Evolutionary conservation across 257 asterid genomes (phyloP).

Genomic region (Plantago ovata): DNA sequence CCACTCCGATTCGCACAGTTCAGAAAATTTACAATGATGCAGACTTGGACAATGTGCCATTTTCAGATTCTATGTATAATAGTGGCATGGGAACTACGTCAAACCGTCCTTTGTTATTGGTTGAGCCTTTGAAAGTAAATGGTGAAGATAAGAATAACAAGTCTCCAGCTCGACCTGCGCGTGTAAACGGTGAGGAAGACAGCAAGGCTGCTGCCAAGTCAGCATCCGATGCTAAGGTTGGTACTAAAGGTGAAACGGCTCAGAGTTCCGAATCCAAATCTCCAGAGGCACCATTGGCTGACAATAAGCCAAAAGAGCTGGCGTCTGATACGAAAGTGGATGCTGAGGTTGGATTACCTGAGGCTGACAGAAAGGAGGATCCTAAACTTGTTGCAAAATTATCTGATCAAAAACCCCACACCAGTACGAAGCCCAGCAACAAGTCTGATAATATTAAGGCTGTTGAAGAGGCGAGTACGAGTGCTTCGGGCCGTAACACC

Average conservation of each 20-base stretch:
- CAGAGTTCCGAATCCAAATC: slow-evolving; percentile 40
- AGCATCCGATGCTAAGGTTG: slow-evolving; percentile 41
- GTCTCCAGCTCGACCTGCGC: slow-evolving; percentile 45
- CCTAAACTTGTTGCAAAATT: slow-evolving; percentile 29
- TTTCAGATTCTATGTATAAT: slow-evolving; percentile 53
- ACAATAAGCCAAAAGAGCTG: slow-evolving; percentile 38
- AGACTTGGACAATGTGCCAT: slow-evolving; percentile 76
- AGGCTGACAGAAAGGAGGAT: slow-evolving; percentile 39
- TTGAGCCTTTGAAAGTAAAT: slow-evolving; percentile 78
- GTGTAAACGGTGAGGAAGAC: slow-evolving; percentile 53
- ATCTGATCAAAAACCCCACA: slow-evolving; percentile 38
- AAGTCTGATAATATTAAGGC: slow-evolving; percentile 31
- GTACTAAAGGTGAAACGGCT: slow-evolving; percentile 40
- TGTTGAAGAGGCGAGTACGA: slow-evolving; percentile 32
- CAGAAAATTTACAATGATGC: slow-evolving; percentile 78
- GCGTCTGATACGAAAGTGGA: slow-evolving; percentile 38
- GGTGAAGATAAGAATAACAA: slow-evolving; percentile 68
- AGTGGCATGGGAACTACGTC: slow-evolving; percentile 38
- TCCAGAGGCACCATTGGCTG: slow-evolving; percentile 29
- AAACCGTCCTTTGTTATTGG: slow-evolving; percentile 56
- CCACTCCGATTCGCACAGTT: slow-evolving; percentile 97
- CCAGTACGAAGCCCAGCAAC: slow-evolving; percentile 32
- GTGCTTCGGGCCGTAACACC: slow-evolving; percentile 26
- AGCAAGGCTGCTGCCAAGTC: slow-evolving; percentile 44
- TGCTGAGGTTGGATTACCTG: slow-evolving; percentile 40